A percentile compares a stretch with the other conserved stretches of the same genome.
phyloP scores from a whole-genome alignment of 768 basidiomycete genomes.

The Kwoniella bestiolae region DNA sequence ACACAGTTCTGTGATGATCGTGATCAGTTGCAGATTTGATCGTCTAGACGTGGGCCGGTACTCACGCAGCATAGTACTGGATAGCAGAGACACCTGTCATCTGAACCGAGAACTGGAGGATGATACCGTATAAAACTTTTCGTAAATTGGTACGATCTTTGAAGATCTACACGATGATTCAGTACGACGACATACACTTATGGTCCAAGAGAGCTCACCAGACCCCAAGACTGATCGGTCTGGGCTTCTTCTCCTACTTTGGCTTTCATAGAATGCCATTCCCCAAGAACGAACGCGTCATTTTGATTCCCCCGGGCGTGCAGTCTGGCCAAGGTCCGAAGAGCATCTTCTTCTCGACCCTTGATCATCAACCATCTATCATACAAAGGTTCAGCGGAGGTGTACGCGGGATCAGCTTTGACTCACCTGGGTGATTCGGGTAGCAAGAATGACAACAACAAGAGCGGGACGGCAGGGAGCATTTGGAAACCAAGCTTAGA shows the following conservation, averaged over 20 bases:
- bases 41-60: not conserved
- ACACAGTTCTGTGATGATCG: conserved; percentile 11
- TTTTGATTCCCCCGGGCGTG: conserved; percentile 73
- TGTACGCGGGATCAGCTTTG: no score
- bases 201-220: conserved; percentile 17
- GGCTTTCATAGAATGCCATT: conserved; percentile 70
- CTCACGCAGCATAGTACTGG: conserved; percentile 62
- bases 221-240: conserved; percentile 60
- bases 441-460: conserved; percentile 68
- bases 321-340: conserved; percentile 75
- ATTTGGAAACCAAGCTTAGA: conserved; percentile 61
- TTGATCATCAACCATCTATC: conserved; percentile 74
- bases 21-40: not conserved
- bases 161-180: conserved; percentile 58
- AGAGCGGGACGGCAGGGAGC: conserved; percentile 46
- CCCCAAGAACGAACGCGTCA: conserved; percentile 59
- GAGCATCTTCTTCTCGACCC: conserved; percentile 71
- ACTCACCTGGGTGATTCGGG: conserved; percentile 73
- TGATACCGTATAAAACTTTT: conserved; percentile 49
- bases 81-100: conserved; percentile 68
- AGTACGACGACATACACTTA: conserved; percentile 1
- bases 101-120: conserved; percentile 66
- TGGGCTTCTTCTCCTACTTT: conserved; percentile 66
- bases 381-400: no score
- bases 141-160: conserved; percentile 39